Percentiles rank a stretch among this genome's conserved stretches.
Conservation (phyloP, 2,329 filamentous ascomycete genomes). For the Colletotrichum tanaceti region DNA sequence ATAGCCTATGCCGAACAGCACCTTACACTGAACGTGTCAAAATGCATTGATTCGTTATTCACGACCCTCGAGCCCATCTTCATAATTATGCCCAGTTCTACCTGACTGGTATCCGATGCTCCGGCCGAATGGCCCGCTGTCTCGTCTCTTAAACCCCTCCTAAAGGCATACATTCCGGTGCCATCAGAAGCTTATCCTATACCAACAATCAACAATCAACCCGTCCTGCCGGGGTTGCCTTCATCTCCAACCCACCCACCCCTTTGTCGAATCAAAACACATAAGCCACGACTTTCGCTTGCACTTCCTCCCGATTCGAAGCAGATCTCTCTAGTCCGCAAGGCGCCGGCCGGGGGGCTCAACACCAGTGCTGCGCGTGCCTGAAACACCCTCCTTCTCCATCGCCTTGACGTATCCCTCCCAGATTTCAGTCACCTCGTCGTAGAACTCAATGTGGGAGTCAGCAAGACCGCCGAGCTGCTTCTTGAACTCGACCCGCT, state of each 20-base stretch:
- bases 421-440: slow-evolving; percentile 83
- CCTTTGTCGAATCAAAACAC: slow-evolving; percentile 1
- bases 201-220: slow-evolving; percentile 19
- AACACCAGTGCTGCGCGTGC: slow-evolving; percentile 31
- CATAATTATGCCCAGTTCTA: slow-evolving; percentile 19
- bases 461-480: slow-evolving; percentile 87
- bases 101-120: slow-evolving; percentile 9
- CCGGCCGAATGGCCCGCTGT: slow-evolving; percentile 15
- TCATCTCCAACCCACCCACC: not conserved
- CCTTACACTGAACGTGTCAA: not conserved
- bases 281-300: slow-evolving; percentile 6
- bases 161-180: slow-evolving; percentile 8
- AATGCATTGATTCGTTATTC: slow-evolving; percentile 17
- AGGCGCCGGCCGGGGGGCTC: slow-evolving; percentile 39
- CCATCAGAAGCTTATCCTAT: slow-evolving; percentile 20
- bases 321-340: slow-evolving; percentile 17
- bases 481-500: slow-evolving; percentile 89
- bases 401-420: slow-evolving; percentile 90
- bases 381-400: slow-evolving; percentile 70
- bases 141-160: slow-evolving; percentile 5
- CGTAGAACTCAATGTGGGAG: slow-evolving; percentile 89
- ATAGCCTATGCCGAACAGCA: not conserved
- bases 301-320: not conserved
- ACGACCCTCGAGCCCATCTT: not conserved
- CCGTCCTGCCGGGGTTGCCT: not conserved